phyloP scores from a whole-genome alignment of 1,284 basidiomycete species.

The Pulveroboletus sp. region DNA sequence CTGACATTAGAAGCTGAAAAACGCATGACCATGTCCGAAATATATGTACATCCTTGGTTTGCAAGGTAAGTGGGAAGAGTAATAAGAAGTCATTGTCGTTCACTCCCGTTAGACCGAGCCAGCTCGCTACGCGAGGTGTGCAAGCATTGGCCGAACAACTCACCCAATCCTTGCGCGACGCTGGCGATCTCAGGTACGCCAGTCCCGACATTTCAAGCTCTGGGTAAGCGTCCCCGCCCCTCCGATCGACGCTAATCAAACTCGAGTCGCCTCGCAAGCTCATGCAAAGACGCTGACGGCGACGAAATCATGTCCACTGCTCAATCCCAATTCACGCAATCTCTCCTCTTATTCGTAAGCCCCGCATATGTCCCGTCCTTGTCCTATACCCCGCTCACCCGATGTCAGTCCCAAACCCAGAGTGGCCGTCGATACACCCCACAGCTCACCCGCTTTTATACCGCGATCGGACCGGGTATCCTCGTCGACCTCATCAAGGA shows the following conservation, averaged over 20 bases:
- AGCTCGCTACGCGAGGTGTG: conserved; percentile 59
- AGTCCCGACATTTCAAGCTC: conserved; percentile 48
- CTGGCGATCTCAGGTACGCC: conserved; percentile 71
- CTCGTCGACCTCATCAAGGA: conserved; percentile 55
- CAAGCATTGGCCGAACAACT: conserved; percentile 64
- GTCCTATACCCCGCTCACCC: background rate
- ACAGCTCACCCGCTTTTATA: conserved; percentile 77
- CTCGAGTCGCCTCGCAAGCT: conserved; percentile 14
- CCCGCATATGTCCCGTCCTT: background rate
- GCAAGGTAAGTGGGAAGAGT: conserved; percentile 52
- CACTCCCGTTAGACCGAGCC: conserved; percentile 58
- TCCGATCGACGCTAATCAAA: background rate
- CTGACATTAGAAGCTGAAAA: conserved; percentile 72
- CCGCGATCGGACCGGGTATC: conserved; percentile 51
- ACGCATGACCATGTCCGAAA: conserved; percentile 72
- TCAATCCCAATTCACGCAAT: conserved; percentile 61
- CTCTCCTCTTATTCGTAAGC: conserved; percentile 59
- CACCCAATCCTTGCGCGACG: conserved; percentile 62
- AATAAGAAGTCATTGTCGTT: background rate
- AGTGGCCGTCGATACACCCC: conserved; percentile 65
- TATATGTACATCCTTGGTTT: conserved; percentile 80
- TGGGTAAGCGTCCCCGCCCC: conserved; percentile 17
- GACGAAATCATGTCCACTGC: conserved; percentile 57
- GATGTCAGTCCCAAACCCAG: conserved; percentile 73
- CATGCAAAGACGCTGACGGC: conserved; percentile 48